A percentile compares a stretch with the other conserved stretches of the same genome.
These are phyloP conservation scores for Euphorbia peplus DNA, from an alignment of 345 rosid genomes.

Conservation along the genomic window DNA sequence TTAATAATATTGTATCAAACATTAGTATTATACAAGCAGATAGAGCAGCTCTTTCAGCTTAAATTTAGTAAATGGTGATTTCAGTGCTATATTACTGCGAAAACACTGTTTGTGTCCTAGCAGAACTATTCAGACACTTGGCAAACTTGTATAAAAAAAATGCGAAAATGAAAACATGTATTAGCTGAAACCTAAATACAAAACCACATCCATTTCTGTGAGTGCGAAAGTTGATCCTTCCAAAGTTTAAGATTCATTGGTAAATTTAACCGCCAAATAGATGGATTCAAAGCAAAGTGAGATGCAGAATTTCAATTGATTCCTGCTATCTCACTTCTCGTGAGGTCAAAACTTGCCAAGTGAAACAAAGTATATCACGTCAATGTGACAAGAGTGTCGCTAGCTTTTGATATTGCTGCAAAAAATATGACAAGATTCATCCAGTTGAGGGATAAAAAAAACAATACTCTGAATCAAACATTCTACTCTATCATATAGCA, in stretches of 20 bases:
- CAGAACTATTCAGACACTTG: neutral
- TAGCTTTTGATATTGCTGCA: neutral
- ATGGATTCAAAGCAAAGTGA: neutral
- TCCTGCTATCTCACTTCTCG: neutral
- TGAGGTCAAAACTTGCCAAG: neutral
- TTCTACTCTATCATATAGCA: neutral
- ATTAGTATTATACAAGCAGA: neutral
- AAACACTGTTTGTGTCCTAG: neutral
- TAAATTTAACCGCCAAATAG: neutral
- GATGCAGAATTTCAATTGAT: neutral
- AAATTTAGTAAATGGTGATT: neutral
- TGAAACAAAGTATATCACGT: neutral
- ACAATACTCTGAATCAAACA: conserved; percentile 11
- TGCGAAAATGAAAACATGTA: neutral
- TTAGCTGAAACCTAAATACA: neutral
- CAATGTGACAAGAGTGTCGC: neutral
- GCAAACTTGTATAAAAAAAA: neutral
- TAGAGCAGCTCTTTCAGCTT: neutral
- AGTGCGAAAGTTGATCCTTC: neutral
- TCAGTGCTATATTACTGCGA: neutral
- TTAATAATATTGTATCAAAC: no score
- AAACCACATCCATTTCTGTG: neutral
- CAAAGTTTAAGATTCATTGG: neutral
- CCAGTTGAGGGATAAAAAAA: neutral
- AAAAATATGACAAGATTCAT: conserved; percentile 2